Conservation (phyloP, 352 stramenopile genomes). For the Pythium oligandrum region DNA sequence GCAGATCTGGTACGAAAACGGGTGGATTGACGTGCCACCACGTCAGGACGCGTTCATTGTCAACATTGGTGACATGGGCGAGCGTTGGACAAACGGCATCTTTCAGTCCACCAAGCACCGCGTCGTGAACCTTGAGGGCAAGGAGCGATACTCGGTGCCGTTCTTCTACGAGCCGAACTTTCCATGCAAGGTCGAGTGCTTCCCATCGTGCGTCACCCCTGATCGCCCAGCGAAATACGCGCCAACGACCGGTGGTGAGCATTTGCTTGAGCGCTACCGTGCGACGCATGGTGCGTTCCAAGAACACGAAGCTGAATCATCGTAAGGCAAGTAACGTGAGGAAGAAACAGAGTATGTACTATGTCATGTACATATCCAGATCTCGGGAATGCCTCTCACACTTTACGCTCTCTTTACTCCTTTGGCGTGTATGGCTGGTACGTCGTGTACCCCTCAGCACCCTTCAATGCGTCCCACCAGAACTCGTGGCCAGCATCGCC, state of each 20-base stretch:
- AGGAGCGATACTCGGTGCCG: conserved; percentile 69
- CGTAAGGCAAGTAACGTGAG: no score
- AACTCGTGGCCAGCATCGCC: no score
- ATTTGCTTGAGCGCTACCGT: conserved; percentile 74
- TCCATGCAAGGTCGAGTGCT: conserved; percentile 54
- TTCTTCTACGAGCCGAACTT: conserved; percentile 82
- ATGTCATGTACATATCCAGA: no score
- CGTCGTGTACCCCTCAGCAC: no score
- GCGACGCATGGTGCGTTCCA: conserved; percentile 61
- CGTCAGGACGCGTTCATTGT: conserved; percentile 54
- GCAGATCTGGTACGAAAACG: conserved; percentile 46
- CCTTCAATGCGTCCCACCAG: no score
- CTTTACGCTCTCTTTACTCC: no score
- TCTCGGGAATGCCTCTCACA: no score
- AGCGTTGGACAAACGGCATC: conserved; percentile 67
- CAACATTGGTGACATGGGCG: conserved; percentile 73
- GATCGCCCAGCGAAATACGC: conserved; percentile 48
- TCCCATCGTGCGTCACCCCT: conserved; percentile 48
- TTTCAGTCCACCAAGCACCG: conserved; percentile 67
- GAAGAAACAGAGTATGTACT: no score
- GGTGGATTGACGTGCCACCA: conserved; percentile 62
- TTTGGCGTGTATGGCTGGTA: no score
- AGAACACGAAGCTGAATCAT: no score
- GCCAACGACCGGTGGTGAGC: conserved; percentile 66
- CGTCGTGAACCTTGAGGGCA: conserved; percentile 51